Conservation (phyloP, 78 protist genomes). For the Paratrimastix pyriformis region DNA sequence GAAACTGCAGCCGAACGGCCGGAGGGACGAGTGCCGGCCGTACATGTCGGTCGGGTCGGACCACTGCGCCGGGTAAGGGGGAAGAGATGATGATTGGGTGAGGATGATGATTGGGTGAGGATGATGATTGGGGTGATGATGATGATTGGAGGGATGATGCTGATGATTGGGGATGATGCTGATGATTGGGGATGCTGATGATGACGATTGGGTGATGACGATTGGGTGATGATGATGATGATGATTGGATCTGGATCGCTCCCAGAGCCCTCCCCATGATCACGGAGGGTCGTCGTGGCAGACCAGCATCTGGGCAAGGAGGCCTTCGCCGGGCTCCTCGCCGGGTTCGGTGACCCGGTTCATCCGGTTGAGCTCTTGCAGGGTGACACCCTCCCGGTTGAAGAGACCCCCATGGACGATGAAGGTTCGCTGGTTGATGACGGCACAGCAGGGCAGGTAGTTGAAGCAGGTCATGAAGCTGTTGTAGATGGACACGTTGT, state of each 20-base stretch:
- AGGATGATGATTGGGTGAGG: not conserved
- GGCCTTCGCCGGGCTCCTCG: constrained; percentile 1
- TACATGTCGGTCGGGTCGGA: not conserved
- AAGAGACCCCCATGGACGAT: not conserved
- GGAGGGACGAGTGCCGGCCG: not conserved
- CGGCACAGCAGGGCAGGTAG: not conserved
- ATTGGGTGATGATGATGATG: too few species aligned
- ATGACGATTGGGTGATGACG: too few species aligned
- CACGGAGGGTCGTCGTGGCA: not conserved
- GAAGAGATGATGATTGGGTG: not conserved
- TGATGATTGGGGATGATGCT: not conserved
- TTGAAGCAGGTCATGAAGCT: constrained; percentile 9
- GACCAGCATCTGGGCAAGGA: constrained; percentile 16
- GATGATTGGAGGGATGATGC: not conserved
- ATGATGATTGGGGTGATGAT: not conserved
- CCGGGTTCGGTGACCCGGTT: constrained; percentile 11
- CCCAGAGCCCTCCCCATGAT: too few species aligned
- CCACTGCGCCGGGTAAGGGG: not conserved
- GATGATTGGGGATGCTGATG: not conserved
- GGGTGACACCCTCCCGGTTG: not conserved
- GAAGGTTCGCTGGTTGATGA: not conserved
- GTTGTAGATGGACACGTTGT: not conserved
- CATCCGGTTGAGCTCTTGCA: not conserved
- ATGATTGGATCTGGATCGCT: too few species aligned
- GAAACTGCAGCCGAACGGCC: constrained; percentile 3